phyloP scores from a whole-genome alignment of 2,329 filamentous ascomycete genomes.

The Trichophyton equinum region DNA sequence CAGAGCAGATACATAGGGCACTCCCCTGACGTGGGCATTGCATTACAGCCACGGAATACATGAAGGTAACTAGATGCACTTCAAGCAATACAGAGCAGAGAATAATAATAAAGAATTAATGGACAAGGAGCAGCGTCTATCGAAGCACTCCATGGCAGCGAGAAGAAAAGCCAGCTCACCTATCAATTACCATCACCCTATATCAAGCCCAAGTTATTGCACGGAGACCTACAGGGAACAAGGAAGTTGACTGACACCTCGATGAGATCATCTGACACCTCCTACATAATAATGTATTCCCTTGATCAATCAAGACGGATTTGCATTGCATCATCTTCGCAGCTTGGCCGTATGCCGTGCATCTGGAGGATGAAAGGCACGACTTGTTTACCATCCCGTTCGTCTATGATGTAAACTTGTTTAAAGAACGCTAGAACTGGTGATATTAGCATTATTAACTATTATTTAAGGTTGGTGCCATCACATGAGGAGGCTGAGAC shows the following conservation, averaged over 20 bases:
- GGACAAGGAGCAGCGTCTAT: not conserved
- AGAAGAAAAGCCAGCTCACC: not conserved
- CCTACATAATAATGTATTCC: not conserved
- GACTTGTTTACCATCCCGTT: no score
- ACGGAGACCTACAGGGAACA: not conserved
- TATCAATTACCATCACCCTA: not conserved
- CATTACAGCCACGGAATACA: not conserved
- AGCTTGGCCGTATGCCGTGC: not conserved
- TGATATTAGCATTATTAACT: no score
- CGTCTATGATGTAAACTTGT: no score
- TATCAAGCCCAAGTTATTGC: not conserved
- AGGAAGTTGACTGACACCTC: not conserved
- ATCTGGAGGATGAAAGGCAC: not conserved
- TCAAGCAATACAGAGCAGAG: not conserved
- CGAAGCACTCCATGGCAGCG: not conserved
- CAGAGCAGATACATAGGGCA: not conserved
- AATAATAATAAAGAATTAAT: not conserved
- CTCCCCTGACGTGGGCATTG: not conserved
- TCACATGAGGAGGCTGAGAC: not conserved
- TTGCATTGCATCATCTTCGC: slow-evolving; percentile 2
- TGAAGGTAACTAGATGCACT: not conserved
- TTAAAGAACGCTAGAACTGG: no score
- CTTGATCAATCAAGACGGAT: not conserved
- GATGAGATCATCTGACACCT: not conserved
- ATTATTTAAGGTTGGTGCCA: no score